Evolutionary conservation across 202 grass and related monocot genomes (phyloP), one percentile per base, ranked within the genome.

Genomic region (Schoenoplectus triqueter): DNA sequence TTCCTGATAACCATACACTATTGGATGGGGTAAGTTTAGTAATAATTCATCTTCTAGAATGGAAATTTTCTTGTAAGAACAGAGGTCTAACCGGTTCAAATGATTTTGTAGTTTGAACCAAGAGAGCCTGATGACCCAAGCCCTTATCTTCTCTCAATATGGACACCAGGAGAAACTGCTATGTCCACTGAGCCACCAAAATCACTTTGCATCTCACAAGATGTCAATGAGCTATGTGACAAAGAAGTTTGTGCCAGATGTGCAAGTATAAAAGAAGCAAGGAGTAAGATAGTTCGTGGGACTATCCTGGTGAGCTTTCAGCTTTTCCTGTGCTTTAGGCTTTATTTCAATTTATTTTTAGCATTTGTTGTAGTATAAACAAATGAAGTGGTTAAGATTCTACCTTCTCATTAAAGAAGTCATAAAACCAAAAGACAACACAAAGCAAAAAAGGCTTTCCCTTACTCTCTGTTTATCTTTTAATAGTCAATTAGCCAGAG

Each of bases 81-180:
- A 77, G 65, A 83, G 10, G 60, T 22, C 83, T 61, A 60, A 79
- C 68, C 82, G 5, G 64, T 86, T 60, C 84, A 86, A 87, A 85
- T 20, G 41, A 48, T 88, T 88, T 73, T 88, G 70, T 84, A 99
- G 96, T 88, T 89, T 7, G 93, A 95, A 48, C 87, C 13, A 85
- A 91, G 96, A 86, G 88, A 99, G 45, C 88, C 78, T 68, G 96
- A 99, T 77, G 96, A 95, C 90, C 91, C 96, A 76, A 91, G 85
- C 59, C 89, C 96, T 3, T 99, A 95, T 82, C 91, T 99, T 72
- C 90, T 99, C 56, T 94, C 93, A 73, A 94, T 99, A 91, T 99
- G 96, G 96, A 95, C 88, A 48, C 93, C 96, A 91, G 94, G 94
- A 52, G 94, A 97, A 85, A 97, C 91, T 40, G 90, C 94, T 80